phyloP scores from a whole-genome alignment of 1,139 yeast genomes.

The Hemisphaericaspora subhashii region DNA sequence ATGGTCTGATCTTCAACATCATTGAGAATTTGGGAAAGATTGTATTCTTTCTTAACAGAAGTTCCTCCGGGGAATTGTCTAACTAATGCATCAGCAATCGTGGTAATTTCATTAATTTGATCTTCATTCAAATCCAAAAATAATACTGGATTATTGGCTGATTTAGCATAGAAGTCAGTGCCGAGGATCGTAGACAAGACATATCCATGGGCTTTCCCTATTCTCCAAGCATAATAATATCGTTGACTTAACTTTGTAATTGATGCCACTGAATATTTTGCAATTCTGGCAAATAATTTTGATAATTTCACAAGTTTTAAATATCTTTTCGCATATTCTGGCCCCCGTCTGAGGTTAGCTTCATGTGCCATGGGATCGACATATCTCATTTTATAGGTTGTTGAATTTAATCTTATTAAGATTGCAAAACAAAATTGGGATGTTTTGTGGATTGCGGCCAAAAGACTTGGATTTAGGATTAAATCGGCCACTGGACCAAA shows the following conservation, averaged over 20 bases:
- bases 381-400: conserved; percentile 23
- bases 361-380: conserved; percentile 18
- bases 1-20: not conserved
- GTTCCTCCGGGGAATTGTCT: not conserved
- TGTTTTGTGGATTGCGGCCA: conserved; percentile 30
- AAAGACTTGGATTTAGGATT: conserved; percentile 34
- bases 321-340: conserved; percentile 19
- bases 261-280: conserved; percentile 24
- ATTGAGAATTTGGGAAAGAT: not conserved
- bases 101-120: conserved; percentile 29
- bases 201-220: conserved; percentile 35
- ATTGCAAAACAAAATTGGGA: conserved; percentile 29
- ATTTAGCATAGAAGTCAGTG: conserved; percentile 22
- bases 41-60: not conserved
- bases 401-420: conserved; percentile 21
- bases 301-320: conserved; percentile 21
- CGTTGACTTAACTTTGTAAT: conserved; percentile 33
- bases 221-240: conserved; percentile 48
- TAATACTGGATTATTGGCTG: conserved; percentile 5
- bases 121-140: conserved; percentile 14
- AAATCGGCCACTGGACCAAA: conserved; percentile 40
- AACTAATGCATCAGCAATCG: conserved; percentile 21
- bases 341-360: conserved; percentile 15
- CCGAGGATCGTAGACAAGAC: conserved; percentile 23
- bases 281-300: conserved; percentile 19